phyloP scores from a whole-genome alignment of 768 basidiomycete species.

The Lepiota subincarnata region DNA sequence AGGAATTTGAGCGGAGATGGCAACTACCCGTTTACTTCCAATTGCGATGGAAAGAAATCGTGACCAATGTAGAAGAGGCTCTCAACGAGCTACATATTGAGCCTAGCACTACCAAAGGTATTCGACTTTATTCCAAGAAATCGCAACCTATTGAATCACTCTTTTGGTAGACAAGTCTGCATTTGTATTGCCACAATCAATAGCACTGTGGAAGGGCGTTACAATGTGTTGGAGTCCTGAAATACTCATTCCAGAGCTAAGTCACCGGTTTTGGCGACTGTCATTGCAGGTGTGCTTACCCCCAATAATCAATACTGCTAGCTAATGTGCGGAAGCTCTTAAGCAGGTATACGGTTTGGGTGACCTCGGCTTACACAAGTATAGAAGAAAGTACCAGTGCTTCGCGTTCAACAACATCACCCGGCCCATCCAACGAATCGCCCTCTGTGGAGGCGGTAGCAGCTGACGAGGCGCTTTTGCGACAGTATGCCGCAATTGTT shows the following conservation, averaged over 20 bases:
- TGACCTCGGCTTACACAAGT: conserved; percentile 51
- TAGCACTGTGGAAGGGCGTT: conserved; percentile 69
- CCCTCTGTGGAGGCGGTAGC: conserved; percentile 50
- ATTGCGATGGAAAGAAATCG: conserved; percentile 93
- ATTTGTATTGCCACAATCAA: conserved; percentile 45
- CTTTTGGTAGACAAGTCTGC: conserved; percentile 17
- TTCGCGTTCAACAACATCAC: conserved; percentile 51
- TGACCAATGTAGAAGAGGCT: conserved; percentile 67
- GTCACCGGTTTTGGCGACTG: conserved; percentile 85
- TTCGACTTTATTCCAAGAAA: conserved; percentile 2
- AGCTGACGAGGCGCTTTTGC: conserved; percentile 61
- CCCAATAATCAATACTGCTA: neutral
- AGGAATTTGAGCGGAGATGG: conserved; percentile 81
- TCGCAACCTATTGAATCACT: neutral
- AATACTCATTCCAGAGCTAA: conserved; percentile 79
- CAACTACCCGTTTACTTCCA: conserved; percentile 97
- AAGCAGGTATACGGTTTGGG: conserved; percentile 75
- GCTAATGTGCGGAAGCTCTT: conserved; percentile 52
- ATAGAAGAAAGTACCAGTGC: conserved; percentile 28
- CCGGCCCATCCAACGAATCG: conserved; percentile 37
- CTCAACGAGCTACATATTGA: conserved; percentile 44
- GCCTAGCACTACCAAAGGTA: conserved; percentile 38
- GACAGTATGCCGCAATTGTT: conserved; percentile 62
- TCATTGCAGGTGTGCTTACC: conserved; percentile 70
- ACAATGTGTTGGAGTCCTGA: conserved; percentile 83